Conservation (phyloP, 2,329 filamentous ascomycete species). For the Hymenoscyphus fraxineus region DNA sequence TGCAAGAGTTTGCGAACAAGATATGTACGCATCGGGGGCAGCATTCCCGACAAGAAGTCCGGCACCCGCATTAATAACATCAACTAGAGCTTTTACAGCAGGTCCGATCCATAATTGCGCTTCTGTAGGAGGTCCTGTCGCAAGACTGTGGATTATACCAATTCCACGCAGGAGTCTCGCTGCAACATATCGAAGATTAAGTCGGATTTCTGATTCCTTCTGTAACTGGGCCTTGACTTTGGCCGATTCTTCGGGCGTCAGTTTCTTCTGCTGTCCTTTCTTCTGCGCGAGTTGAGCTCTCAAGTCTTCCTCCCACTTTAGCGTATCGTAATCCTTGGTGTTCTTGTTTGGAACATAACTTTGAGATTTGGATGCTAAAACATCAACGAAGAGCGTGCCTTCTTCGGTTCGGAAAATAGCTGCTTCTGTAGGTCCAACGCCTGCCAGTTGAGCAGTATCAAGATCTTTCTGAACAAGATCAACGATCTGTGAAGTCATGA, state of each 20-base stretch:
- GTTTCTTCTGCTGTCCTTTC: slow-evolving; percentile 86
- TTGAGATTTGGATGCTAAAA: slow-evolving; percentile 77
- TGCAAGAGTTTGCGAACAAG: slow-evolving; percentile 72
- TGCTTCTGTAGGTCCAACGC: slow-evolving; percentile 80
- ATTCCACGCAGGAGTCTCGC: slow-evolving; percentile 75
- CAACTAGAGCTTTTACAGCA: slow-evolving; percentile 69
- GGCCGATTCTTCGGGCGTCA: slow-evolving; percentile 80
- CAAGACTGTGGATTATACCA: slow-evolving; percentile 78
- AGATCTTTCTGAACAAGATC: slow-evolving; percentile 72
- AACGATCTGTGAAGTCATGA: slow-evolving; percentile 72
- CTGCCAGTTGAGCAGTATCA: slow-evolving; percentile 62
- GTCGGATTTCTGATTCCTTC: slow-evolving; percentile 78
- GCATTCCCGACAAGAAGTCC: slow-evolving; percentile 76
- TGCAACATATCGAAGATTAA: slow-evolving; percentile 65
- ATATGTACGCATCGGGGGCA: slow-evolving; percentile 73
- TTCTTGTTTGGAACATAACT: slow-evolving; percentile 76
- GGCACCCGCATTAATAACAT: slow-evolving; percentile 74
- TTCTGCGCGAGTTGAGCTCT: slow-evolving; percentile 85
- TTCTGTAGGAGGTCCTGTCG: slow-evolving; percentile 84
- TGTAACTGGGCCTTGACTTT: slow-evolving; percentile 89
- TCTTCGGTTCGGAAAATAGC: slow-evolving; percentile 90
- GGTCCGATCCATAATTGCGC: slow-evolving; percentile 83
- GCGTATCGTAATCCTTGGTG: slow-evolving; percentile 87
- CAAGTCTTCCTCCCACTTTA: slow-evolving; percentile 96
- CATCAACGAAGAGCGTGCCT: slow-evolving; percentile 84